phyloP scores from a whole-genome alignment of 345 rosid species.

The Salix exigua region DNA sequence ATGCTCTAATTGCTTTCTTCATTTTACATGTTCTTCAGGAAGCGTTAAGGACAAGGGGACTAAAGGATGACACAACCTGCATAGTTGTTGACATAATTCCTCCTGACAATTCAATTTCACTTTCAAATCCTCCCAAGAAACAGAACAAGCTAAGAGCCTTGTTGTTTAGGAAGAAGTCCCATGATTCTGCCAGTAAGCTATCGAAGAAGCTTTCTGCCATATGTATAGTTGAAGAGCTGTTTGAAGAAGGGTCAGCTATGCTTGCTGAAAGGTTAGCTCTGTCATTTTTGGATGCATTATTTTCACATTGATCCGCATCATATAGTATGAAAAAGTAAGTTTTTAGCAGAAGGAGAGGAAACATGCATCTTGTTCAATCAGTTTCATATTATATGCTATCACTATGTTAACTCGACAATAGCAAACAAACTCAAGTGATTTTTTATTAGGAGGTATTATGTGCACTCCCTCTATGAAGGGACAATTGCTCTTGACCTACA shows the following conservation, averaged over 20 bases:
- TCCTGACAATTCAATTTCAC: slow-evolving; percentile 48
- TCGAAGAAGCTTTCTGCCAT: slow-evolving; percentile 67
- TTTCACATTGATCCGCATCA: background rate
- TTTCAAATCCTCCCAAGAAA: slow-evolving; percentile 48
- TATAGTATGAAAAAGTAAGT: background rate
- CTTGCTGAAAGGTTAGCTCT: slow-evolving; percentile 74
- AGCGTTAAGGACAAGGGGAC: slow-evolving; percentile 72
- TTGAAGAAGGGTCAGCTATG: slow-evolving; percentile 96
- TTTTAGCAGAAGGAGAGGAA: background rate
- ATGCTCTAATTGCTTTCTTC: background rate
- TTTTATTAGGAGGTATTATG: background rate
- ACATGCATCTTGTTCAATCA: background rate
- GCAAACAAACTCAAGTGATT: background rate
- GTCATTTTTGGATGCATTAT: background rate
- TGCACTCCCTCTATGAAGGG: background rate
- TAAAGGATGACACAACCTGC: slow-evolving; percentile 93
- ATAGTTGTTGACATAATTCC: slow-evolving; percentile 84
- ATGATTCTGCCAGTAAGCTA: slow-evolving; percentile 45
- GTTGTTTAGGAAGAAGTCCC: slow-evolving; percentile 51
- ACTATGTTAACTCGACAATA: background rate
- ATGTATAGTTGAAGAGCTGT: slow-evolving; percentile 81
- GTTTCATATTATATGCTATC: background rate
- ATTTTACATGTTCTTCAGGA: slow-evolving; percentile 42
- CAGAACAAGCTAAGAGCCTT: slow-evolving; percentile 56
- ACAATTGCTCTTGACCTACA: background rate